Percentiles rank a stretch among this genome's conserved stretches.
Evolutionary conservation across 2,329 filamentous ascomycete genomes (phyloP).

Genomic region (Xylariales sp.): DNA sequence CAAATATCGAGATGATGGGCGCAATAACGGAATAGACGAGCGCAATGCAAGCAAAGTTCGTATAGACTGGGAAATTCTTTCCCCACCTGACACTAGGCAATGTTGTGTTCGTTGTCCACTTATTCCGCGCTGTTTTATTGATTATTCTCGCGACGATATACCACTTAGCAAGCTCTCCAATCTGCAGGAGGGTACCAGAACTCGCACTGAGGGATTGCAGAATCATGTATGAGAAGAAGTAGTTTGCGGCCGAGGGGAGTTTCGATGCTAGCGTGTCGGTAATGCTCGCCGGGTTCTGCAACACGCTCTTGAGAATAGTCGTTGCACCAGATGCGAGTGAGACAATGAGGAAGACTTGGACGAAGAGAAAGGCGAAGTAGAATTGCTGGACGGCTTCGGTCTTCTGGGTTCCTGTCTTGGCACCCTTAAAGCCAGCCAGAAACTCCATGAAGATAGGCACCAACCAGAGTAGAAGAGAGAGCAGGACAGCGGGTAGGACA

Average conservation of each 20-base stretch:
- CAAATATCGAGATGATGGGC: constrained; percentile 91
- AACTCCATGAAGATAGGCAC: constrained; percentile 83
- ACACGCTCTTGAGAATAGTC: constrained; percentile 67
- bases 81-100: constrained; percentile 88
- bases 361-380: constrained; percentile 94
- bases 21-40: constrained; percentile 90
- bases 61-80: constrained; percentile 94
- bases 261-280: constrained; percentile 79
- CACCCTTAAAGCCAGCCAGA: constrained; percentile 78
- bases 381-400: constrained; percentile 89
- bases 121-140: constrained; percentile 83
- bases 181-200: constrained; percentile 87
- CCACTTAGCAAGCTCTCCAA: constrained; percentile 82
- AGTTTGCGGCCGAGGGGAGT: constrained; percentile 88
- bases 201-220: constrained; percentile 92
- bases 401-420: constrained; percentile 82
- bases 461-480: constrained; percentile 82
- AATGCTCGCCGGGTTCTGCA: constrained; percentile 71
- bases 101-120: constrained; percentile 86
- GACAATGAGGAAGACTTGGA: constrained; percentile 94
- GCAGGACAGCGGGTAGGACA: constrained; percentile 82
- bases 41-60: constrained; percentile 93
- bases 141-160: constrained; percentile 83
- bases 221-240: constrained; percentile 99
- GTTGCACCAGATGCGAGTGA: constrained; percentile 81